Evolutionary conservation across 805 yeast species (phyloP).

Genomic region (Wickerhamiella vanderwaltii): DNA sequence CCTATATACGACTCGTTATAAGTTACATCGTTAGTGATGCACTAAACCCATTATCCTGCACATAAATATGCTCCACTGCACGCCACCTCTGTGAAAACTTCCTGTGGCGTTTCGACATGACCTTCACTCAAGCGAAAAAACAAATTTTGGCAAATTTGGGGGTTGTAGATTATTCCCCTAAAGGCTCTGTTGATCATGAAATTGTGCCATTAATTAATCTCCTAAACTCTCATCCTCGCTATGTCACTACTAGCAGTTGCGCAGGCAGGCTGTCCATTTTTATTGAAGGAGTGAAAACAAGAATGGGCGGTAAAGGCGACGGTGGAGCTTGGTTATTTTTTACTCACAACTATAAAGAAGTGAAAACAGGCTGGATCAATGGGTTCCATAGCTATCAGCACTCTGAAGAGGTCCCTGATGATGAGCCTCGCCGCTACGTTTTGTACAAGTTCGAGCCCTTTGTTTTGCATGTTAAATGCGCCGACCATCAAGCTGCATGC

Average conservation of each 20-base stretch:
- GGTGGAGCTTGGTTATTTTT: slow-evolving; percentile 79
- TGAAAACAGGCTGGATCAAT: slow-evolving; percentile 28
- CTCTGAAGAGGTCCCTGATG: slow-evolving; percentile 5
- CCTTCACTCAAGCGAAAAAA: slow-evolving; percentile 13
- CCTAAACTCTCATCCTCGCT: slow-evolving; percentile 48
- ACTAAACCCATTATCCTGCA: no score
- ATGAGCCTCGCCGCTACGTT: slow-evolving; percentile 39
- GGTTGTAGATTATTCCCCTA: slow-evolving; percentile 48
- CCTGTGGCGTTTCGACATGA: slow-evolving; percentile 3
- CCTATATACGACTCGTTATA: no score
- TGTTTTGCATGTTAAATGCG: slow-evolving; percentile 71
- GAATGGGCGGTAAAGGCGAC: slow-evolving; percentile 70
- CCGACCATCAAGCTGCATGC: slow-evolving; percentile 47
- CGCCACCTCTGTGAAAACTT: slow-evolving; percentile 4
- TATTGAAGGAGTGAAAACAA: slow-evolving; percentile 56
- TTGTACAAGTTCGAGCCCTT: slow-evolving; percentile 76
- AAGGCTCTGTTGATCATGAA: slow-evolving; percentile 67
- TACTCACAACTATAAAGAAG: slow-evolving; percentile 45
- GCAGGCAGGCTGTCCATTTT: slow-evolving; percentile 80
- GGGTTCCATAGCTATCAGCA: slow-evolving; percentile 20
- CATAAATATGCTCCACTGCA: no score
- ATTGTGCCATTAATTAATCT: slow-evolving; percentile 61
- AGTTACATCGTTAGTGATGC: no score
- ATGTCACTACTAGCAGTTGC: slow-evolving; percentile 83
- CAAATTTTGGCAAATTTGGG: slow-evolving; percentile 21